Base-by-base conservation (phyloP, 2,329 filamentous ascomycete species). In the Neofusicoccum ribis region DNA sequence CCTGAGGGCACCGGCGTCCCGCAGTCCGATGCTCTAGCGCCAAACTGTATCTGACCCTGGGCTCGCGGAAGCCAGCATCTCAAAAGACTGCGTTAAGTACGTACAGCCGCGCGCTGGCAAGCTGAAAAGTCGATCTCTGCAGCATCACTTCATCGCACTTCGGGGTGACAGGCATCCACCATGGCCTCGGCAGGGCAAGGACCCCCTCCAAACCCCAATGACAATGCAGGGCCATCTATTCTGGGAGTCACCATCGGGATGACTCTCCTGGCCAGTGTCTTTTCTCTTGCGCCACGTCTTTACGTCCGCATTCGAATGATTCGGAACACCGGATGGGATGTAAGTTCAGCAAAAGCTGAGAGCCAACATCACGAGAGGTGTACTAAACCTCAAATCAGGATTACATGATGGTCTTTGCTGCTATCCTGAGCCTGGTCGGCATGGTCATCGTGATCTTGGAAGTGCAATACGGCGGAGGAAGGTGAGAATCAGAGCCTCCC, bases 281-380 rank as follows among this genome's bases (percentile, higher is more conserved):
- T 83, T 15, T 75, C 77, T 0, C 77, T 82, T 3, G 31, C 74
- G 9, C 71, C 79, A 36, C 78, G 83, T 20, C 67, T 82, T 9
- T 84, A 81, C 62, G 84, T 86, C 34, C 77, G 84, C n/a, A 37
- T 79, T 5, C 72, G 72, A 17, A 79, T 86, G 73, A 80, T 86
- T 60, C 79, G 79, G 12, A 82, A 81, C 58, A 72, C 82, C 23
- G 83, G 84, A 3, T 76, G 78, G 69, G 85, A 86, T 75, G 84
- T 74, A 54, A 70, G 71, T 34, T 20, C 15, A n/a, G 49, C 9
- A 20, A 12, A 34, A 4, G 36, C 9, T 4, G 8, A 31, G 23
- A 14, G 49, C n/a, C 8, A 7, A 8, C 15, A 5, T 44, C 46
- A n/a, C 20, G 44, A 27, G 9, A 39, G 11, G 9, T 9, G 36